Evolutionary conservation across 352 stramenopile species (phyloP).

Genomic region (Globisporangium carolinianum): DNA sequence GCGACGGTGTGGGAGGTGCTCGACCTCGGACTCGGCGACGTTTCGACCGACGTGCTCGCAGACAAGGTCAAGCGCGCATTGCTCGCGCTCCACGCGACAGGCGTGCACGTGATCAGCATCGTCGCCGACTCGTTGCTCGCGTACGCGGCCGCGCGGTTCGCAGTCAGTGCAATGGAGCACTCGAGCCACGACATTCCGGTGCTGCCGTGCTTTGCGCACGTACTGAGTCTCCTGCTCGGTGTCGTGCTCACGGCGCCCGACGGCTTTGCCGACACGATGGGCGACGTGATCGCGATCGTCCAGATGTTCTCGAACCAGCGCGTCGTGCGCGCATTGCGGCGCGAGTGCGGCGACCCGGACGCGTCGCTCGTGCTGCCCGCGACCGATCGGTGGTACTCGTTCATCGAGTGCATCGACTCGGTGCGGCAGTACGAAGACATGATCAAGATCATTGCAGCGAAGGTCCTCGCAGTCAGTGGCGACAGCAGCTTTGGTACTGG

Average conservation of each 20-base stretch:
- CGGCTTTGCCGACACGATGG: slow-evolving; percentile 44
- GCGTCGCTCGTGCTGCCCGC: slow-evolving; percentile 39
- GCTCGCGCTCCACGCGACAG: slow-evolving; percentile 27
- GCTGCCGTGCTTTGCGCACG: slow-evolving; percentile 50
- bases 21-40: slow-evolving; percentile 43
- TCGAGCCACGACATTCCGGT: slow-evolving; percentile 44
- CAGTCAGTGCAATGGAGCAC: slow-evolving; percentile 27
- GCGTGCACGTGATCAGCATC: slow-evolving; percentile 66
- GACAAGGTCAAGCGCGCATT: slow-evolving; percentile 47
- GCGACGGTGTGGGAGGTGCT: slow-evolving; percentile 45
- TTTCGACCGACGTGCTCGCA: slow-evolving; percentile 28
- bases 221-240: slow-evolving; percentile 46
- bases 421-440: slow-evolving; percentile 77
- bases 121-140: slow-evolving; percentile 43
- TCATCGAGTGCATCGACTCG: slow-evolving; percentile 75
- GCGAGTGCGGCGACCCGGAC: slow-evolving; percentile 61
- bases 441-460: slow-evolving; percentile 76
- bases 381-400: slow-evolving; percentile 57
- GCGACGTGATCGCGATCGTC: slow-evolving; percentile 62
- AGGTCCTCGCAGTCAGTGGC: slow-evolving; percentile 25
- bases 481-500: slow-evolving; percentile 2
- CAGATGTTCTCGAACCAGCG: slow-evolving; percentile 51
- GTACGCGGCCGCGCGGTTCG: slow-evolving; percentile 34
- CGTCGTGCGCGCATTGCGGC: slow-evolving; percentile 47
- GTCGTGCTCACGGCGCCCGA: slow-evolving; percentile 50